These are phyloP conservation scores for Trametes sanguinea DNA, from an alignment of 768 basidiomycete genomes.

Conservation along the genomic window DNA sequence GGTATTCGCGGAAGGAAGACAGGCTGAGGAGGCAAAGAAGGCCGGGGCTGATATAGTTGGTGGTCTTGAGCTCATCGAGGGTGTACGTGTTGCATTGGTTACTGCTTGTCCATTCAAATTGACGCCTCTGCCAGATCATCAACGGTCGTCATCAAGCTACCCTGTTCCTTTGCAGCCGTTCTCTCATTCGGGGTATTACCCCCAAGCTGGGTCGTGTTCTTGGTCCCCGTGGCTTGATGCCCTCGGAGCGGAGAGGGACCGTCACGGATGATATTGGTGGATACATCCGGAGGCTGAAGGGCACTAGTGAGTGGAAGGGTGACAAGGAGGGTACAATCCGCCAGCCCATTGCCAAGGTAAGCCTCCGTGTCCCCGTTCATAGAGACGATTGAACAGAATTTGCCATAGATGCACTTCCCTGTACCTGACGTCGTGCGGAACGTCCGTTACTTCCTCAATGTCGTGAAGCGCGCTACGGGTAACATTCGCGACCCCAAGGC, in stretches of 20 bases:
- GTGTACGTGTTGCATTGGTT: conserved; percentile 50
- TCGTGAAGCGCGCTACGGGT: conserved; percentile 75
- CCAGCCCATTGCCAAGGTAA: conserved; percentile 76
- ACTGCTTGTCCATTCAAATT: background rate
- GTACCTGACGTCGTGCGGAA: conserved; percentile 78
- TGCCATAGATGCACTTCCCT: conserved; percentile 67
- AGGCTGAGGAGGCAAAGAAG: conserved; percentile 78
- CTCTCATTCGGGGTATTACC: conserved; percentile 76
- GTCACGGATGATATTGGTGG: conserved; percentile 88
- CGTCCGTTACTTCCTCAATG: conserved; percentile 69
- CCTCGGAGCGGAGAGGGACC: conserved; percentile 89
- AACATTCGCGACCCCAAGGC: conserved; percentile 58
- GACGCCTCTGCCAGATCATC: conserved; percentile 55
- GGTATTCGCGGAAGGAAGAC: conserved; percentile 89
- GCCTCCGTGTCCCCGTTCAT: conserved; percentile 14
- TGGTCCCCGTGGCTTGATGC: conserved; percentile 93
- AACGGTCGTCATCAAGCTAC: conserved; percentile 75
- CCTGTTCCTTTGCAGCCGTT: conserved; percentile 81
- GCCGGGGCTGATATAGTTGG: conserved; percentile 93
- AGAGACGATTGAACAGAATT: background rate
- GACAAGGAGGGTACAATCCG: conserved; percentile 86
- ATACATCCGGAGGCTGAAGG: conserved; percentile 77
- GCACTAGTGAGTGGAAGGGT: conserved; percentile 90
- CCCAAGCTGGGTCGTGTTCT: conserved; percentile 77
- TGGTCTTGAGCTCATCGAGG: conserved; percentile 85